Evolutionary conservation across 768 basidiomycete species (phyloP).

Genomic region (Xerocomellus intermedius): DNA sequence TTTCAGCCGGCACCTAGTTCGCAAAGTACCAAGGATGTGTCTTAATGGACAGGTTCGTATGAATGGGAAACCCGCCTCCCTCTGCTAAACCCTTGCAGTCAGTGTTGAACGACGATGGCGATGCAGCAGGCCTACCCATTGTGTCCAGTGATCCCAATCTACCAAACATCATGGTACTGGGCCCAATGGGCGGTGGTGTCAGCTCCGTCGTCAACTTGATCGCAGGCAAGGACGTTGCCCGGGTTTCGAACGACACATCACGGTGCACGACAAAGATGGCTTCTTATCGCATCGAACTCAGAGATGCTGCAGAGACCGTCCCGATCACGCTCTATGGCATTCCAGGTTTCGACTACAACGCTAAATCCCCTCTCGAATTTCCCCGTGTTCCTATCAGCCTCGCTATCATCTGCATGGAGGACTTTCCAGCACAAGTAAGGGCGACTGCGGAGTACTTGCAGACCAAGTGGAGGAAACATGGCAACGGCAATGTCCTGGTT

Average conservation of each 20-base stretch:
- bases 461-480: conserved; percentile 17
- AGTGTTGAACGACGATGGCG: neutral
- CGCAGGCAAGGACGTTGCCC: conserved; percentile 19
- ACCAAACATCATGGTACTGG: conserved; percentile 27
- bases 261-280: conserved; percentile 19
- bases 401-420: conserved; percentile 22
- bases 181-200: conserved; percentile 25
- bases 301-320: conserved; percentile 3
- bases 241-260: conserved; percentile 15
- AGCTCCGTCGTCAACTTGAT: conserved; percentile 34
- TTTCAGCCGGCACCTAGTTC: neutral
- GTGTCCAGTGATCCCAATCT: neutral
- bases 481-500: conserved; percentile 14
- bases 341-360: conserved; percentile 20
- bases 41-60: conserved; percentile 18
- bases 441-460: conserved; percentile 20
- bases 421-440: conserved; percentile 19
- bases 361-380: conserved; percentile 19
- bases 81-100: conserved; percentile 10
- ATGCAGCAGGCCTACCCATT: neutral
- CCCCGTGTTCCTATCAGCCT: conserved; percentile 22
- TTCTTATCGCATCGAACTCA: conserved; percentile 18
- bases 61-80: neutral
- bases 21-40: conserved; percentile 12
- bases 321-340: conserved; percentile 23